phyloP scores from a whole-genome alignment of 1,284 basidiomycete genomes.

The Cutaneotrichosporon mucoides region DNA sequence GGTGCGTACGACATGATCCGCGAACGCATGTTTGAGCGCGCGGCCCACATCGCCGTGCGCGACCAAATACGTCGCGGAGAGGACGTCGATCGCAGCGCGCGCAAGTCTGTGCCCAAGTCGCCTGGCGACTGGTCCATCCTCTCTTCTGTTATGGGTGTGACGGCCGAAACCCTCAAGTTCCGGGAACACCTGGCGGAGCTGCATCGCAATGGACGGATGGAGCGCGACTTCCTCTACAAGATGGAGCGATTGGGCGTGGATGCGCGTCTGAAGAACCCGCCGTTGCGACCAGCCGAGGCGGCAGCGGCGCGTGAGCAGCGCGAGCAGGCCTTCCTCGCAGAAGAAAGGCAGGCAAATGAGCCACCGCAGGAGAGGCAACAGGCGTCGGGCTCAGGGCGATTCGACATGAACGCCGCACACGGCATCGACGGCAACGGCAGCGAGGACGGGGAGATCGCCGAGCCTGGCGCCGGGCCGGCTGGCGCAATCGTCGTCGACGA shows the following conservation, averaged over 20 bases:
- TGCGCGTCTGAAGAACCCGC: neutral
- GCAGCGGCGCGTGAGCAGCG: too few species aligned
- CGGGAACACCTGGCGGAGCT: slow-evolving; percentile 6
- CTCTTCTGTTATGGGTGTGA: slow-evolving; percentile 72
- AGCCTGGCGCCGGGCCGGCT: neutral
- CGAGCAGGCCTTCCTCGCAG: too few species aligned
- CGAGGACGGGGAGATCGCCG: neutral
- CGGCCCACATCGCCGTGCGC: slow-evolving; percentile 24
- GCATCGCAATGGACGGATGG: neutral
- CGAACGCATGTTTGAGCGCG: slow-evolving; percentile 45
- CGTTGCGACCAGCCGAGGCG: neutral
- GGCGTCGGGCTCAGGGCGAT: too few species aligned
- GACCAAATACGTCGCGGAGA: neutral
- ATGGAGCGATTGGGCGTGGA: neutral
- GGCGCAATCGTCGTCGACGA: slow-evolving; percentile 9
- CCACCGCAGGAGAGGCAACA: too few species aligned
- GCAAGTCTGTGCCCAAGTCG: too few species aligned
- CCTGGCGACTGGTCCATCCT: slow-evolving; percentile 66
- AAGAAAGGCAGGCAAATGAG: too few species aligned
- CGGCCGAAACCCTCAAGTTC: slow-evolving; percentile 62
- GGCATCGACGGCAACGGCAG: neutral
- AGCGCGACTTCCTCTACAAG: slow-evolving; percentile 1
- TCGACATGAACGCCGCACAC: neutral
- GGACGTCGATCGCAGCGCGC: too few species aligned
- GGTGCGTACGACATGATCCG: slow-evolving; percentile 84